These are phyloP conservation scores for Medicago arabica DNA, from an alignment of 306 rosid species.

Conservation along the genomic window DNA sequence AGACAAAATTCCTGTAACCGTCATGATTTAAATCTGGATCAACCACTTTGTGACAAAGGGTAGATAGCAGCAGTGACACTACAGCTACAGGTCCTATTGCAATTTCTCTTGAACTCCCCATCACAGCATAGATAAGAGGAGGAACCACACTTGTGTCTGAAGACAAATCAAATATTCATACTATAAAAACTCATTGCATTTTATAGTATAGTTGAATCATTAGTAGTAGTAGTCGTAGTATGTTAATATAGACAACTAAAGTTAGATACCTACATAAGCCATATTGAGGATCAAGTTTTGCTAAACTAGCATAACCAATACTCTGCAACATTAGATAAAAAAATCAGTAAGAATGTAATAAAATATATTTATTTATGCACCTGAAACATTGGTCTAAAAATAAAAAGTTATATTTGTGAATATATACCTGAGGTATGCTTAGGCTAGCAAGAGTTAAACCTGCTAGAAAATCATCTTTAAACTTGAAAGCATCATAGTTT, in stretches of 20 bases:
- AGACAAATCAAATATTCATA: constrained; percentile 24
- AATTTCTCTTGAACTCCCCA: constrained; percentile 95
- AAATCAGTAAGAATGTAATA: background rate
- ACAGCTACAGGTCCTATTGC: constrained; percentile 98
- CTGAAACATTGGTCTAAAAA: background rate
- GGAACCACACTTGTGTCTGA: constrained; percentile 92
- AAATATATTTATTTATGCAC: background rate
- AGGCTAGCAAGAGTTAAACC: constrained; percentile 94
- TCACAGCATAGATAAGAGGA: constrained; percentile 82
- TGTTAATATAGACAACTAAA: background rate
- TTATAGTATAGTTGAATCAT: background rate
- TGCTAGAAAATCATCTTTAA: constrained; percentile 73
- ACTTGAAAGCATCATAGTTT: constrained; percentile 64
- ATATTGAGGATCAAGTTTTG: constrained; percentile 85
- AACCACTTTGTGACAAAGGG: constrained; percentile 60
- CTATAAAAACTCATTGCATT: background rate
- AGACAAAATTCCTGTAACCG: constrained; percentile 66
- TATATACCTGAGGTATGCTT: constrained; percentile 82
- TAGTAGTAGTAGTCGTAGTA: too few species aligned
- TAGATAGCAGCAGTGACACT: constrained; percentile 76
- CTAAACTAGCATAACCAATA: constrained; percentile 90
- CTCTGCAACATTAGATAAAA: constrained; percentile 58
- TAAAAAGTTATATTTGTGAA: background rate
- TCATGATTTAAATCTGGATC: constrained; percentile 73
- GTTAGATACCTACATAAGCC: constrained; percentile 74